These are phyloP conservation scores for Trypanosoma rangeli DNA, from an alignment of 208 protist species.

Conservation along the genomic window DNA sequence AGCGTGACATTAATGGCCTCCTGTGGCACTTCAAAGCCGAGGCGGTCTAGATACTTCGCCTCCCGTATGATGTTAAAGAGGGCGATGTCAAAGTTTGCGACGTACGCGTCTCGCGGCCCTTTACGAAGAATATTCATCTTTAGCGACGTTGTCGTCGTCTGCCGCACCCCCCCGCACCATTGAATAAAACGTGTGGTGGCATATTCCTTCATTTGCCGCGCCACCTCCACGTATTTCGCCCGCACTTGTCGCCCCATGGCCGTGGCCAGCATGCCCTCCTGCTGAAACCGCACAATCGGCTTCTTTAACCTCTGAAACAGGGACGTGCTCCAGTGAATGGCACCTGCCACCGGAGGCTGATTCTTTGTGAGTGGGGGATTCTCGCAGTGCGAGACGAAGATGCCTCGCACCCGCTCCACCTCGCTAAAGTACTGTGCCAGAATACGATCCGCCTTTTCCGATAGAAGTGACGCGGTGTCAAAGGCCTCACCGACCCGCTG, in stretches of 20 bases:
- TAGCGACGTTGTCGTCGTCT: slow-evolving; percentile 83
- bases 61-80: slow-evolving; percentile 96
- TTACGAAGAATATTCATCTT: slow-evolving; percentile 90
- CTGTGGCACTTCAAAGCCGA: slow-evolving; percentile 96
- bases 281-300: slow-evolving; percentile 95
- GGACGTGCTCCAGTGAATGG: slow-evolving; percentile 96
- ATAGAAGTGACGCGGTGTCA: slow-evolving; percentile 92
- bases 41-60: slow-evolving; percentile 96
- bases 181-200: slow-evolving; percentile 86
- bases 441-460: slow-evolving; percentile 96
- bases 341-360: slow-evolving; percentile 96
- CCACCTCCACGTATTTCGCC: slow-evolving; percentile 92
- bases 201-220: slow-evolving; percentile 94
- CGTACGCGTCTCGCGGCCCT: slow-evolving; percentile 70
- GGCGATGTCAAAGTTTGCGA: slow-evolving; percentile 94
- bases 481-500: slow-evolving; percentile 71
- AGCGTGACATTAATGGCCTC: slow-evolving; percentile 97
- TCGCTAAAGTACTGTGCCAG: slow-evolving; percentile 94
- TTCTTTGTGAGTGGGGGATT: slow-evolving; percentile 96
- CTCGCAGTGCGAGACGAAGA: slow-evolving; percentile 91
- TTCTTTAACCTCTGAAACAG: slow-evolving; percentile 97
- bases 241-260: slow-evolving; percentile 90
- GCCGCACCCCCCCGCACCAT: slow-evolving; percentile 91
- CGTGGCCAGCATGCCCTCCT: slow-evolving; percentile 90
- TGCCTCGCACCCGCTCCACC: slow-evolving; percentile 86